phyloP scores from a whole-genome alignment of 768 basidiomycete species.

The Mycena belliarum region DNA sequence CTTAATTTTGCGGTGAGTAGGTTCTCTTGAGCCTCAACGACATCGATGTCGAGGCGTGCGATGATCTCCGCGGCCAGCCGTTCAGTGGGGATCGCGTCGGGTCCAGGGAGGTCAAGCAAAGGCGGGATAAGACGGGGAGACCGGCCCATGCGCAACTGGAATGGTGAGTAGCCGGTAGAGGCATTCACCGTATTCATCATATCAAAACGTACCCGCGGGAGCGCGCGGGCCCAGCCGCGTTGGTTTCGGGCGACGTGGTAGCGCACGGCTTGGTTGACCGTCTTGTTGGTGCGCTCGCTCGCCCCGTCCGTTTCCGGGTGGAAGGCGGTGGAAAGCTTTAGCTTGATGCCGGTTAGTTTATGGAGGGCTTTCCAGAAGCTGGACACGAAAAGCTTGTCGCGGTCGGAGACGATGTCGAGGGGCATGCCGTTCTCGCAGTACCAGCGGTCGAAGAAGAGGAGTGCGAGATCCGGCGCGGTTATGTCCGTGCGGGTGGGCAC shows the following conservation, averaged over 20 bases:
- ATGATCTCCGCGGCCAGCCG: neutral
- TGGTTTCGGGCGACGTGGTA: slow-evolving; percentile 28
- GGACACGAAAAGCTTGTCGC: slow-evolving; percentile 34
- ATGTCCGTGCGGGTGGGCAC: too few relatives aligned
- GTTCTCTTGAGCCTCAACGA: too few relatives aligned
- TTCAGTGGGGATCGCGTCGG: too few relatives aligned
- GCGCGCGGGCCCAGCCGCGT: slow-evolving; percentile 27
- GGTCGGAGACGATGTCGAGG: too few relatives aligned
- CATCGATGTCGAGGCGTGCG: slow-evolving; percentile 9
- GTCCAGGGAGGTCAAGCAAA: too few relatives aligned
- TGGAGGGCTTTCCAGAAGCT: too few relatives aligned
- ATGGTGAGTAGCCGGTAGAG: slow-evolving; percentile 30
- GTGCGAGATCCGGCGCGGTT: too few relatives aligned
- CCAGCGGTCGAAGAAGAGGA: too few relatives aligned
- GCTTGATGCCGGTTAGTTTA: too few relatives aligned
- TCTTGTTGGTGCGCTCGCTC: slow-evolving; percentile 30
- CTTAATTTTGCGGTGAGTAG: slow-evolving; percentile 28
- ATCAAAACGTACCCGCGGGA: slow-evolving; percentile 28
- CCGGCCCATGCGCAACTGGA: slow-evolving; percentile 27
- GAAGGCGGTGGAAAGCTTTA: too few relatives aligned
- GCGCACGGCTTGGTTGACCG: slow-evolving; percentile 23
- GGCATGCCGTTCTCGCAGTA: too few relatives aligned
- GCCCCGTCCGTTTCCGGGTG: too few relatives aligned
- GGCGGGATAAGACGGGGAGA: slow-evolving; percentile 27
- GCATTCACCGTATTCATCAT: slow-evolving; percentile 34